Base-by-base conservation (phyloP, 495 filamentous ascomycete genomes). In the Pseudevernia furfuracea region DNA sequence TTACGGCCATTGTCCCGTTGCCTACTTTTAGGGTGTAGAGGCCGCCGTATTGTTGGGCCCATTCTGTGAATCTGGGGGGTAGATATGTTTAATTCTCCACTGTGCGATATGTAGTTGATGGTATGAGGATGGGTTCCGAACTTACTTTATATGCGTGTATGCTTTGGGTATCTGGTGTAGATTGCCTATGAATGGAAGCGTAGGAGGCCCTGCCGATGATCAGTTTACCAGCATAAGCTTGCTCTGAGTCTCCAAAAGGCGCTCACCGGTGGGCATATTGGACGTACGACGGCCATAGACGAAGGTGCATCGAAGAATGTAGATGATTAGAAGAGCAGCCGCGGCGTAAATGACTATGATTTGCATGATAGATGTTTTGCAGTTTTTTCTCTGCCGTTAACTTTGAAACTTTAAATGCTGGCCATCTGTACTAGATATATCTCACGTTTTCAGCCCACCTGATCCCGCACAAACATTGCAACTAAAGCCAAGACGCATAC, bases 21-120 rank as follows among this genome's bases (percentile, higher is more conserved):
- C 76, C 75, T 23, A 78, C 55, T 68, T 80, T 79, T 56, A 83
- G 70, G 7, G 70, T 72, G 65, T 71, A 80, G 38, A 83, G 73
- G 15, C 69, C 72, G 23, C 80, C 80, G 65, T 78, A 81, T 28
- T 73, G 46, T 58, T 71, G 67, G 4, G 77, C 74, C 77, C 79
- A 81, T 71, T 80, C 66, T 39, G 75, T 74, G 69, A 80, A 79
- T 62, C 73, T 76, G 43, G 30, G n/a, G 17, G 8, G 19, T 8
- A n/a, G 12, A 21, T 48, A 15, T 14, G 38, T 41, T 41, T 10
- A 41, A 15, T 41, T 10, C 2, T 10, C 38, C 10, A 41, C 10
- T 3, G n/a, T 55, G 49, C 17, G 58, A 9, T 25, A 23, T 14
- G 1, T 3, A 15, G n/a, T 8, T 5, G 49, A 15, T 53, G 49